phyloP scores from a whole-genome alignment of 2,329 filamentous ascomycete genomes.

The Diaporthe australafricana region DNA sequence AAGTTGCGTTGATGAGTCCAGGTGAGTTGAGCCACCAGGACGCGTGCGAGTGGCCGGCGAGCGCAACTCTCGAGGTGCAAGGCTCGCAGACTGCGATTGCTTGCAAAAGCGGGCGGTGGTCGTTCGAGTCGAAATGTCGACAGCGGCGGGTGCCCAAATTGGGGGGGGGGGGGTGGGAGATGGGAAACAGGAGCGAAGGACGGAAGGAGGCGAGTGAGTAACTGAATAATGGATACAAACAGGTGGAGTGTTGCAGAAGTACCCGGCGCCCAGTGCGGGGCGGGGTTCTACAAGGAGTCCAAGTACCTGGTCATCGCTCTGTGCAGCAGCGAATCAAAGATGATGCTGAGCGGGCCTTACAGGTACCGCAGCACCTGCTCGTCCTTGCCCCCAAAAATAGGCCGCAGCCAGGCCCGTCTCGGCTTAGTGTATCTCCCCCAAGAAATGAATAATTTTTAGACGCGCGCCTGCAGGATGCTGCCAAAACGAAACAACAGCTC shows the following conservation, averaged over 20 bases:
- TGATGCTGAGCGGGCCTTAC: not conserved
- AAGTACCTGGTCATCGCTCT: not conserved
- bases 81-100: not conserved
- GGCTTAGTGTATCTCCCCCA: not conserved
- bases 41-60: not conserved
- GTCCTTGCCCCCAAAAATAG: slow-evolving; percentile 21
- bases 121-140: not conserved
- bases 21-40: not conserved
- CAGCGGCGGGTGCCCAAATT: not conserved
- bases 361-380: not conserved
- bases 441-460: slow-evolving; percentile 32
- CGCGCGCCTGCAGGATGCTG: slow-evolving; percentile 35
- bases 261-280: not conserved
- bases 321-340: slow-evolving; percentile 4
- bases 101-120: not conserved
- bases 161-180: too few species aligned
- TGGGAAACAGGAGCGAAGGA: too few species aligned
- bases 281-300: not conserved
- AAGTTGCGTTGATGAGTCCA: not conserved
- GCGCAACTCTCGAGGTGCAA: not conserved
- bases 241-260: not conserved
- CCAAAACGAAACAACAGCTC: slow-evolving; percentile 11
- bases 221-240: not conserved
- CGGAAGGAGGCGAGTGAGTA: too few species aligned
- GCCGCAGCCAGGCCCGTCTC: slow-evolving; percentile 6